Conservation (phyloP, 164 flowering plant species). For the Tetracentron sinense region DNA sequence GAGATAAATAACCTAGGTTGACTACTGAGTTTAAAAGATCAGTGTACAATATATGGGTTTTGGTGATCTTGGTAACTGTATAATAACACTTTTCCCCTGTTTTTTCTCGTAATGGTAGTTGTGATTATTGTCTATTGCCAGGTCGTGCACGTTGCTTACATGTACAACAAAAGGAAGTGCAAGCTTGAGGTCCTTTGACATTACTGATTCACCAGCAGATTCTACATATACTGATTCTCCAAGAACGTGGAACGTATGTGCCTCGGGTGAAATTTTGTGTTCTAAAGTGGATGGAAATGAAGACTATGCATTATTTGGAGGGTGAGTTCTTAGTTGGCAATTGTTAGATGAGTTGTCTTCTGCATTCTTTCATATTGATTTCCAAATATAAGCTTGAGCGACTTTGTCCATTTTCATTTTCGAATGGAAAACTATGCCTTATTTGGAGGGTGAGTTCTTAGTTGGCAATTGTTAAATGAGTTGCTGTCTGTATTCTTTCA, state of each 20-base stretch:
- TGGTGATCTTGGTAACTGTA: too few species aligned
- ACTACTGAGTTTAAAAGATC: too few species aligned
- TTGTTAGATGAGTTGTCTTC: neutral
- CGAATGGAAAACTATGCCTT: slow-evolving; percentile 66
- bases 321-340: slow-evolving; percentile 40
- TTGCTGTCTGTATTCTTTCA: neutral
- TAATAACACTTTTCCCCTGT: neutral
- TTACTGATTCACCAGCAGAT: slow-evolving; percentile 24
- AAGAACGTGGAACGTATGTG: slow-evolving; percentile 58
- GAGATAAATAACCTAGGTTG: too few species aligned
- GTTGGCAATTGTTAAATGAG: neutral
- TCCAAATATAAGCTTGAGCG: too few species aligned
- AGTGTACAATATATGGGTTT: too few species aligned
- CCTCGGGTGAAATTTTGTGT: slow-evolving; percentile 57
- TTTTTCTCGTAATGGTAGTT: neutral
- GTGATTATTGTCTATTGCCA: slow-evolving; percentile 6
- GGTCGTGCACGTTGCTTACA: slow-evolving; percentile 57
- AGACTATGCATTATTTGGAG: slow-evolving; percentile 62
- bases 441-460: slow-evolving; percentile 68
- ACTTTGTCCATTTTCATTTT: too few species aligned
- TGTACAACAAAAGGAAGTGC: slow-evolving; percentile 68
- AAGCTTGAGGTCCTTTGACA: slow-evolving; percentile 40
- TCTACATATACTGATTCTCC: slow-evolving; percentile 23
- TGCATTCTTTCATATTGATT: too few species aligned
- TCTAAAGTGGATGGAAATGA: slow-evolving; percentile 71